Evolutionary conservation across 2,329 filamentous ascomycete species (phyloP).

Genomic region (Aureobasidium sp.): DNA sequence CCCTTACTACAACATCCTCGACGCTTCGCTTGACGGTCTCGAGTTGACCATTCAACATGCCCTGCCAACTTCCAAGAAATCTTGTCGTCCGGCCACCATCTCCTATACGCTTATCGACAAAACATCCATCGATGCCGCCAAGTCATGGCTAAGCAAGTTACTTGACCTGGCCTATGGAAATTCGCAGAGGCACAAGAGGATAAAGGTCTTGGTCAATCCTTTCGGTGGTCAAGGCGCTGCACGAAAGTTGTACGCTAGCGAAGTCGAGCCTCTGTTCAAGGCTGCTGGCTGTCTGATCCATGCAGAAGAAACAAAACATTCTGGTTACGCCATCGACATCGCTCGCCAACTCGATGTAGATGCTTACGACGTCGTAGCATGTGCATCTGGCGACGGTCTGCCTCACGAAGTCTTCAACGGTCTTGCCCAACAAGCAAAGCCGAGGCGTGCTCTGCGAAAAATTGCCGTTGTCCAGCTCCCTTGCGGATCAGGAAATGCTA

Average conservation of each 20-base stretch:
- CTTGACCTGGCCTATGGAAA: constrained; percentile 61
- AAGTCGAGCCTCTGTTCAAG: constrained; percentile 73
- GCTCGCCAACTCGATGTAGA: constrained; percentile 67
- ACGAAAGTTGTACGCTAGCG: constrained; percentile 59
- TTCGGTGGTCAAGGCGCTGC: constrained; percentile 77
- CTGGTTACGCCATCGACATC: constrained; percentile 72
- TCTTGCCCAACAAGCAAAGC: constrained; percentile 66
- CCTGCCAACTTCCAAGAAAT: constrained; percentile 39
- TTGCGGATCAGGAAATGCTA: constrained; percentile 88
- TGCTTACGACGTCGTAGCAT: constrained; percentile 74
- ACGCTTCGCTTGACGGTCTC: constrained; percentile 57
- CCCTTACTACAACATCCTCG: constrained; percentile 75
- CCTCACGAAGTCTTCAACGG: constrained; percentile 95
- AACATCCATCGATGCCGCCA: constrained; percentile 39
- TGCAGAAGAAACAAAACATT: constrained; percentile 59
- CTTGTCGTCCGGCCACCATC: constrained; percentile 52
- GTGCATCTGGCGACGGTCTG: constrained; percentile 86
- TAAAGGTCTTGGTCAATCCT: constrained; percentile 87
- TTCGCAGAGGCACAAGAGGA: constrained; percentile 61
- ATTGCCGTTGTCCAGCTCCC: constrained; percentile 81
- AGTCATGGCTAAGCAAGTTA: constrained; percentile 56
- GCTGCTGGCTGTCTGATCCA: constrained; percentile 73
- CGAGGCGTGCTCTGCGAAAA: constrained; percentile 61
- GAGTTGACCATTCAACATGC: constrained; percentile 68
- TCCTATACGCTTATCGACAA: constrained; percentile 50